Conservation (phyloP, 768 basidiomycete genomes). For the Pleurotus tuoliensis region DNA sequence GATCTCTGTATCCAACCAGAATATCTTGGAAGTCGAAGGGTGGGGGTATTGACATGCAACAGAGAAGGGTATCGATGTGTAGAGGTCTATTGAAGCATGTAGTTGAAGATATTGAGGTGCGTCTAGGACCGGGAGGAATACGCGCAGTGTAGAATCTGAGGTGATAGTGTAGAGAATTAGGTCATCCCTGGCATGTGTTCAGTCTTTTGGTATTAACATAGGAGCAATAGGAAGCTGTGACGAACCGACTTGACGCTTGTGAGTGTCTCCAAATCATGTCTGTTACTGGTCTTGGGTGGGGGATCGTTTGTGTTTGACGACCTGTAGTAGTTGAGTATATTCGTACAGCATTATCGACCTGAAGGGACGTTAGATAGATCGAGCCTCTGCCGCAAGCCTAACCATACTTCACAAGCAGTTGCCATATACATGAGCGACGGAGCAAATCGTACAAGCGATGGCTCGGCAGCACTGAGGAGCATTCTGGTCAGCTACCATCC, state of each 20-base stretch:
- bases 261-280: slow-evolving; percentile 71
- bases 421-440: slow-evolving; percentile 76
- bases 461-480: slow-evolving; percentile 39
- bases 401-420: slow-evolving; percentile 52
- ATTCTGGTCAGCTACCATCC: slow-evolving; percentile 3
- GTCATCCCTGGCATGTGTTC: slow-evolving; percentile 50
- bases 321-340: slow-evolving; percentile 74
- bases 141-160: slow-evolving; percentile 73
- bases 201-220: neutral
- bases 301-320: slow-evolving; percentile 60
- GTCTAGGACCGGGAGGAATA: slow-evolving; percentile 87
- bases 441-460: slow-evolving; percentile 58
- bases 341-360: slow-evolving; percentile 58
- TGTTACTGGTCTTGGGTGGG: slow-evolving; percentile 71
- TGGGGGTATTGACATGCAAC: slow-evolving; percentile 27
- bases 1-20: slow-evolving; percentile 67
- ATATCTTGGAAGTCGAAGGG: slow-evolving; percentile 45
- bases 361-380: slow-evolving; percentile 5
- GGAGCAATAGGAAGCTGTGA: slow-evolving; percentile 1
- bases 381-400: neutral
- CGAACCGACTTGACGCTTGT: slow-evolving; percentile 59
- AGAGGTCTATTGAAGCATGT: slow-evolving; percentile 72
- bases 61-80: slow-evolving; percentile 50
- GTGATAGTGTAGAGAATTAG: slow-evolving; percentile 82
- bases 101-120: slow-evolving; percentile 81